Percentiles rank a stretch among this genome's conserved stretches.
phyloP scores from a whole-genome alignment of 352 stramenopile species.

The Phytophthora hibernalis region DNA sequence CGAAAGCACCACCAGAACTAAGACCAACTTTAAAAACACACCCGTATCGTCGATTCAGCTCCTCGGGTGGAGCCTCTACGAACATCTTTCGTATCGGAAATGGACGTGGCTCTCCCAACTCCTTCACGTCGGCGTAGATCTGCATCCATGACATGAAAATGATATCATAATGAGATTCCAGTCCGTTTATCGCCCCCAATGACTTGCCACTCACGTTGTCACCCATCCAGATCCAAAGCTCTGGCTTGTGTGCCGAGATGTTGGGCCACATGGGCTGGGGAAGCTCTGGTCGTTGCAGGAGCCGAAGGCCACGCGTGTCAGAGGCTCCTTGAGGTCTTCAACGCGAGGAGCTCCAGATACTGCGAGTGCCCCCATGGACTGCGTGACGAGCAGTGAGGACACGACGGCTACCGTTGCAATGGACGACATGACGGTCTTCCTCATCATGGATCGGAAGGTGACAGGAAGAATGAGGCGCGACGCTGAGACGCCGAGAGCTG shows the following conservation, averaged over 20 bases:
- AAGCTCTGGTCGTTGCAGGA: constrained; percentile 91
- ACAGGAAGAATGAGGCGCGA: constrained; percentile 18
- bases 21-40: constrained; percentile 25
- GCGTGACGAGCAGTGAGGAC: constrained; percentile 24
- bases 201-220: constrained; percentile 66
- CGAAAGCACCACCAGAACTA: neutral
- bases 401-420: constrained; percentile 21
- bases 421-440: constrained; percentile 13
- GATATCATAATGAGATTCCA: neutral
- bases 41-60: constrained; percentile 70
- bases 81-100: constrained; percentile 68
- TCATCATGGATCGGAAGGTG: constrained; percentile 7
- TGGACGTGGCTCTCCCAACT: constrained; percentile 53
- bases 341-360: constrained; percentile 32
- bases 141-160: constrained; percentile 26
- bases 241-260: constrained; percentile 64
- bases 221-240: constrained; percentile 90
- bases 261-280: constrained; percentile 77
- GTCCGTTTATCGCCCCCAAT: neutral
- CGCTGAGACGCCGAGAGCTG: constrained; percentile 2
- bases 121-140: constrained; percentile 83
- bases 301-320: constrained; percentile 75
- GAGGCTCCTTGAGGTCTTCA: constrained; percentile 55
- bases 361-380: constrained; percentile 17
- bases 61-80: constrained; percentile 52